Evolutionary conservation across 2,329 filamentous ascomycete genomes (phyloP), one percentile per base, ranked within the genome.

Genomic region (Tolypocladium tundrense): DNA sequence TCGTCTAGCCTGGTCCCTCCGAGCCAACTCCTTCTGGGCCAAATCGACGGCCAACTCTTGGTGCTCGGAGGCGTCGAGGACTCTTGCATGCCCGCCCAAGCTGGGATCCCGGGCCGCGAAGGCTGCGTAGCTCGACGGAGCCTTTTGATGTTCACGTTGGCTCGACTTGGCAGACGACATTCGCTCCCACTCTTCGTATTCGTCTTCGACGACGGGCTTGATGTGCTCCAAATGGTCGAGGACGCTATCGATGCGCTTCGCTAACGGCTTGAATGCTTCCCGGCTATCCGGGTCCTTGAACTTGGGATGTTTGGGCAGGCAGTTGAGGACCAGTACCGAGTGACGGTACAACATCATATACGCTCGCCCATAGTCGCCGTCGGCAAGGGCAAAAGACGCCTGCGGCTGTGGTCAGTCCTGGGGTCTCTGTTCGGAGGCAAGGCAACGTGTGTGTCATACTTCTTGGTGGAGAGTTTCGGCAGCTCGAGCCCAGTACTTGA

Each of bases 341-440:
- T 96, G 91, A 64, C 94, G 86, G 69, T 94, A 90, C n/a, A 96
- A 83, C 59, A 97, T 85, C 57, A 97, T 82, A 71, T 96, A 99
- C 5, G 93, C 90, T 68, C 94, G 88, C 65, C 91, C 85, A 62
- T 91, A 85, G 72, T 97, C 92, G 66, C 88, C 87, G 72, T 97
- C 93, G 48, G 83, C 82, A 66, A 94, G 82, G 69, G 96, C 96
- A 65, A 93, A 90, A 55, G 84, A 80, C 24, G 91, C 92, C 90
- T 97, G 48, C 14, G 24, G 8, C 19, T 19, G 9, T 8, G 13
- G 31, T 21, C 50, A 50, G 57, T 40, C 21, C 16, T 10, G 7
- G 14, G 19, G 16, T 13, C 14, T 7, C 19, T 4, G 14, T 21
- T 11, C 19, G 27, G 40, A 19, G 39, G 40, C 16, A 21, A 5